Base-by-base conservation (phyloP, 352 stramenopile species). In the Phytophthora pseudosyringae region DNA sequence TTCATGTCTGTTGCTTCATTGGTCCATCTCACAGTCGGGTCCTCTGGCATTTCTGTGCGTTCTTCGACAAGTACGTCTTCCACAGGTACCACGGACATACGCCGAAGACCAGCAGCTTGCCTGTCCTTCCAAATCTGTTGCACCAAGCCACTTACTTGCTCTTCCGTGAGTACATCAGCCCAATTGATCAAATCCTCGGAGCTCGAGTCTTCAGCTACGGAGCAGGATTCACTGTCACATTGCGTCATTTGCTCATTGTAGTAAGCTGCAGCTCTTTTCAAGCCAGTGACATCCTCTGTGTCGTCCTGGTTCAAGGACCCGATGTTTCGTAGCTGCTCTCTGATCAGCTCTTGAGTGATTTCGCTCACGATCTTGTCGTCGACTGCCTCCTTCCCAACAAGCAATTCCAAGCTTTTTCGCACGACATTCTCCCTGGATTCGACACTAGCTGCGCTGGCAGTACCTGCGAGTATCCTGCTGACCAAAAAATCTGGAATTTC, bases 61-160 rank as follows among this genome's bases (percentile, higher is more conserved):
- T 61, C 32, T 12, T 71, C 54, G 11, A 44, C 38, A 25, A 39
- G 51, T 18, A 25, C 26, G 3, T 33, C 18, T 43, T 46, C 45
- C 11, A 16, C 21, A 45, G 32, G 16, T 36, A 49, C 56, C 4
- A 53, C 10, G 2, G 43, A 38, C 38, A 29, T 13, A 47, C 49
- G 44, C 5, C 11, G 18, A 64, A 61, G 3, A 0, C n/a, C 28
- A 47, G n/a, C 26, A 47, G n/a, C 26, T 26, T 60, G 50, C 12
- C 49, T 76, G 35, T 82, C 65, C 53, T 70, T 78, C 69, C 75
- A 70, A 40, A 86, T 63, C 39, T 84, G 63, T 12, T 75, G 66
- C n/a, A 86, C 65, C 36, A 86, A 46, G 2, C 57, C 41, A 40
- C 62, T 54, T 10, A 86, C 74, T 72, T 88, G 73, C 35, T 88